Conservation (phyloP, 2,329 filamentous ascomycete genomes). For the Phialophora macrospora region DNA sequence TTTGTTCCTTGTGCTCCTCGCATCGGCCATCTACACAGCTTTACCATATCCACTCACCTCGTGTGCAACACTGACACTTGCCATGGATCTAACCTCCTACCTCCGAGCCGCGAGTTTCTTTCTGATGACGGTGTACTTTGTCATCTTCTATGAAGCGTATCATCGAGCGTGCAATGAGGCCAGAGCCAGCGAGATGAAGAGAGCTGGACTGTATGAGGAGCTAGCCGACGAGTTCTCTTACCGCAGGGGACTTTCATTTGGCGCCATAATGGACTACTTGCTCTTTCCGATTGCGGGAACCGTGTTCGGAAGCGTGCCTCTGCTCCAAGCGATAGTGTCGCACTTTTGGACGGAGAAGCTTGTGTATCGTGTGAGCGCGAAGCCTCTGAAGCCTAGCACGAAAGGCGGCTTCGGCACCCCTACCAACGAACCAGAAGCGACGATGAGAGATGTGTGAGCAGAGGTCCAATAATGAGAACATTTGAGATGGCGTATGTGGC, state of each 20-base stretch:
- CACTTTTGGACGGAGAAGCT: slow-evolving; percentile 73
- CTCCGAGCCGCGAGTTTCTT: slow-evolving; percentile 67
- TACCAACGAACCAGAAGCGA: not conserved
- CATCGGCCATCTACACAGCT: slow-evolving; percentile 65
- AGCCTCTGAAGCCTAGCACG: slow-evolving; percentile 50
- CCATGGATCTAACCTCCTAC: slow-evolving; percentile 64
- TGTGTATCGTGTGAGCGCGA: slow-evolving; percentile 74
- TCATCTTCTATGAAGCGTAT: slow-evolving; percentile 68
- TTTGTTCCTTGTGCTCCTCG: slow-evolving; percentile 66
- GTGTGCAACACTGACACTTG: slow-evolving; percentile 60
- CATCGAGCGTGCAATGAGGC: slow-evolving; percentile 65
- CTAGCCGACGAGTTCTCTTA: slow-evolving; percentile 66
- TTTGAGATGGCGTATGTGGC: not conserved
- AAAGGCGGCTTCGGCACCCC: not conserved
- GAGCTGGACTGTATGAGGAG: slow-evolving; percentile 66
- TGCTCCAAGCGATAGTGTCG: slow-evolving; percentile 68
- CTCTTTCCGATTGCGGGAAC: slow-evolving; percentile 71
- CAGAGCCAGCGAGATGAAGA: slow-evolving; percentile 69
- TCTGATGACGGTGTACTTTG: slow-evolving; percentile 65
- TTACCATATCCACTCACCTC: slow-evolving; percentile 56
- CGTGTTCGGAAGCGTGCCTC: slow-evolving; percentile 70
- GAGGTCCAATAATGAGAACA: not conserved
- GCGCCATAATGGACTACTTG: slow-evolving; percentile 66
- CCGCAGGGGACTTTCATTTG: slow-evolving; percentile 60
- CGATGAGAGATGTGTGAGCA: slow-evolving; percentile 13